These are phyloP conservation scores for Royoungia palumana DNA, from an alignment of 768 basidiomycete species.

Conservation along the genomic window DNA sequence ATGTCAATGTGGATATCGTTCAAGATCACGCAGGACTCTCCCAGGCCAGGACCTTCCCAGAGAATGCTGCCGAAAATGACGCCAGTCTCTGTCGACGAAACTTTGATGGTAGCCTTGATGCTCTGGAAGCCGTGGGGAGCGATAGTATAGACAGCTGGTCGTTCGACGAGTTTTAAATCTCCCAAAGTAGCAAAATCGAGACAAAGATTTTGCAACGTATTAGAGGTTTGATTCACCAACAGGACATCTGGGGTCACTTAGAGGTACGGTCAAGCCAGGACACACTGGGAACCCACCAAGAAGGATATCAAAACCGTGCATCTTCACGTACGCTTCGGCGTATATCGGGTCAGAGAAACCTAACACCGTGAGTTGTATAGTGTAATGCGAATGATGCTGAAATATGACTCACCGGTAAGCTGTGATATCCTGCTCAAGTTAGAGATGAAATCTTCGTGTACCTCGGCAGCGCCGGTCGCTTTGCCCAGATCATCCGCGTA, in stretches of 20 bases:
- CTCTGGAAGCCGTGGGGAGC: slow-evolving; percentile 97
- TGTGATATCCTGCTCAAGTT: slow-evolving; percentile 92
- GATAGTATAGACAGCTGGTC: slow-evolving; percentile 90
- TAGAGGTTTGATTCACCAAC: slow-evolving; percentile 91
- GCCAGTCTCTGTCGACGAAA: slow-evolving; percentile 96
- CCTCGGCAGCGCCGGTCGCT: slow-evolving; percentile 82
- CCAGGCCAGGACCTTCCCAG: slow-evolving; percentile 87
- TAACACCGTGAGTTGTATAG: slow-evolving; percentile 19
- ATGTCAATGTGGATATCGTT: slow-evolving; percentile 99
- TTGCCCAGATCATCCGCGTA: slow-evolving; percentile 85
- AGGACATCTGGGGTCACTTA: slow-evolving; percentile 65
- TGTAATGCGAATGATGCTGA: background rate
- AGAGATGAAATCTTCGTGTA: slow-evolving; percentile 90
- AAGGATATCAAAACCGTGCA: slow-evolving; percentile 95
- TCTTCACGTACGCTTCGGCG: slow-evolving; percentile 95
- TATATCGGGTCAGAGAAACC: slow-evolving; percentile 99
- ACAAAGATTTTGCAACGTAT: slow-evolving; percentile 94
- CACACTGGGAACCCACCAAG: slow-evolving; percentile 53
- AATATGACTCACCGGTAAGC: slow-evolving; percentile 66
- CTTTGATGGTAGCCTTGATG: slow-evolving; percentile 98
- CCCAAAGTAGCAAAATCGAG: slow-evolving; percentile 97
- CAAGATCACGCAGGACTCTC: slow-evolving; percentile 88
- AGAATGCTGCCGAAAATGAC: slow-evolving; percentile 98
- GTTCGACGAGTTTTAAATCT: slow-evolving; percentile 94
- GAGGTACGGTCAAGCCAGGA: background rate